These are phyloP conservation scores for Magnusiomyces suaveolens DNA, from an alignment of 1,139 yeast genomes.

Conservation along the genomic window DNA sequence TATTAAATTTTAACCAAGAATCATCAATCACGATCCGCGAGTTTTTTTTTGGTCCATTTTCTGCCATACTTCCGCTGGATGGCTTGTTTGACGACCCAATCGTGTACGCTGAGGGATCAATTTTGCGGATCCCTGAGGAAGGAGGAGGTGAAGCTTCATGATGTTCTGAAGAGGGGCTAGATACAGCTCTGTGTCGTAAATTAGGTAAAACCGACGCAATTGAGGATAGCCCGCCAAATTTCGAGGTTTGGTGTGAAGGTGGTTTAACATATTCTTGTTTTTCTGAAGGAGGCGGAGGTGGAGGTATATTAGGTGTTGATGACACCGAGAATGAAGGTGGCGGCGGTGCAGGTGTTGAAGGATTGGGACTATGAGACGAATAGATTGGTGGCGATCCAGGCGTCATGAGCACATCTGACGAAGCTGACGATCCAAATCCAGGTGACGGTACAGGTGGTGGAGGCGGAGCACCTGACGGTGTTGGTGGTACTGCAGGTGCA, in stretches of 20 bases:
- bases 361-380: conserved; percentile 28
- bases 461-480: conserved; percentile 18
- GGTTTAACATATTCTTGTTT: conserved; percentile 13
- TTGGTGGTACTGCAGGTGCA: conserved; percentile 17
- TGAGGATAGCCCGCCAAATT: conserved; percentile 21
- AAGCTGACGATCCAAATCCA: conserved; percentile 24
- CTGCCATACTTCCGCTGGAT: conserved; percentile 14
- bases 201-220: conserved; percentile 17
- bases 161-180: conserved; percentile 14
- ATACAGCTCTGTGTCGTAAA: conserved; percentile 18
- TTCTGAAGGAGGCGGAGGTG: conserved; percentile 23
- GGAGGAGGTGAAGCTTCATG: conserved; percentile 21
- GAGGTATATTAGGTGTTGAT: conserved; percentile 22
- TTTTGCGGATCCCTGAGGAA: conserved; percentile 23
- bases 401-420: too few species aligned
- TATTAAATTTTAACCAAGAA: conserved; percentile 60
- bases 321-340: conserved; percentile 21
- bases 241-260: conserved; percentile 23
- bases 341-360: conserved; percentile 22
- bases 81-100: conserved; percentile 18
- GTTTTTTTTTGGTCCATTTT: conserved; percentile 9
- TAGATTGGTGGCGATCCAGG: conserved; percentile 22
- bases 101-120: conserved; percentile 30
- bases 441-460: conserved; percentile 25
- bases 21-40: conserved; percentile 47